Evolutionary conservation across 2,329 filamentous ascomycete genomes (phyloP).

Genomic region (Seiridium unicorne): DNA sequence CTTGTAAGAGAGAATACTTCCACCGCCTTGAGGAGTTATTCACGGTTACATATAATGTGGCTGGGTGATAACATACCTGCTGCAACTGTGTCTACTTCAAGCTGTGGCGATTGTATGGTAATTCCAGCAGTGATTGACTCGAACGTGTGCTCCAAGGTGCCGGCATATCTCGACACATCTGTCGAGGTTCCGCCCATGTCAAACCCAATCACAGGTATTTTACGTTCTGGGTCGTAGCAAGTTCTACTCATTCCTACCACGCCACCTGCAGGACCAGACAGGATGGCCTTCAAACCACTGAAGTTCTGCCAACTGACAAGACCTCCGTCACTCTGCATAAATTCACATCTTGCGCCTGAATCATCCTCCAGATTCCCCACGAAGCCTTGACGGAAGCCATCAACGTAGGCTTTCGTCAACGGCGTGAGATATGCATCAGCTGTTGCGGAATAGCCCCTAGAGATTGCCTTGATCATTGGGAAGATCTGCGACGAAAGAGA

Average conservation of each 20-base stretch:
- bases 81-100: slow-evolving; percentile 81
- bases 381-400: slow-evolving; percentile 16
- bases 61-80: slow-evolving; percentile 35
- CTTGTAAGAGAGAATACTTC: slow-evolving; percentile 67
- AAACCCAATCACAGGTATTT: slow-evolving; percentile 72
- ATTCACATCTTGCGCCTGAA: slow-evolving; percentile 12
- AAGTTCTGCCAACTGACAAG: slow-evolving; percentile 59
- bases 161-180: slow-evolving; percentile 67
- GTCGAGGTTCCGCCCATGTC: slow-evolving; percentile 77
- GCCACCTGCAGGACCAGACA: slow-evolving; percentile 75
- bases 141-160: slow-evolving; percentile 35
- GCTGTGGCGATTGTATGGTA: slow-evolving; percentile 74
- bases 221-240: slow-evolving; percentile 58
- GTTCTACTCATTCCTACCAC: slow-evolving; percentile 76
- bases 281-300: slow-evolving; percentile 66
- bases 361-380: slow-evolving; percentile 8
- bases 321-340: slow-evolving; percentile 40
- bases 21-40: slow-evolving; percentile 48
- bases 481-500: slow-evolving; percentile 18
- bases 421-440: slow-evolving; percentile 20
- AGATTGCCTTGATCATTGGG: slow-evolving; percentile 21
- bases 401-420: slow-evolving; percentile 16
- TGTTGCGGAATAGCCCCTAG: slow-evolving; percentile 16
- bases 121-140: slow-evolving; percentile 56
- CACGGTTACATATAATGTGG: not conserved